A percentile compares a stretch with the other conserved stretches of the same genome.
phyloP scores from a whole-genome alignment of 2,329 filamentous ascomycete species.

The Chrysoporthe austroafricana region DNA sequence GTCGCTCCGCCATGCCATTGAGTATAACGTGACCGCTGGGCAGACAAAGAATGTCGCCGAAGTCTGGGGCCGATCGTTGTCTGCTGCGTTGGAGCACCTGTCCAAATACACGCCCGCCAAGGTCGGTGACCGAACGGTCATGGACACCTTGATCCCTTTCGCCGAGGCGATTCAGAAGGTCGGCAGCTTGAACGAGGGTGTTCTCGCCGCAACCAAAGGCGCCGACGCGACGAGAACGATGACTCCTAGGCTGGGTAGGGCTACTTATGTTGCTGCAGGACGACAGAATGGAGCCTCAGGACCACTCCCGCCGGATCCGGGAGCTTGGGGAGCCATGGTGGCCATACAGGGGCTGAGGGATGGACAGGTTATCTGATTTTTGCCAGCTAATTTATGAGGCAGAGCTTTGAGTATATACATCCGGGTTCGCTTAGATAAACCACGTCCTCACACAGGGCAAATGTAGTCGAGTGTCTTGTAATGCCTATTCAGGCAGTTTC shows the following conservation, averaged over 20 bases:
- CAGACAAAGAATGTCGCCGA: conserved; percentile 38
- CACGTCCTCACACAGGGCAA: background rate
- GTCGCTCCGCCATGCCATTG: conserved; percentile 47
- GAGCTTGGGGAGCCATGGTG: conserved; percentile 70
- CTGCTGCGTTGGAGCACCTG: conserved; percentile 50
- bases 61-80: conserved; percentile 49
- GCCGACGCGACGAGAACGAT: conserved; percentile 67
- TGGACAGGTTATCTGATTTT: conserved; percentile 10
- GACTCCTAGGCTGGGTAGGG: conserved; percentile 67
- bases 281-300: conserved; percentile 37
- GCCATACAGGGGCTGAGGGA: conserved; percentile 46
- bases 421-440: background rate
- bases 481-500: background rate
- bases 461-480: background rate
- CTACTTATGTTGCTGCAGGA: conserved; percentile 67
- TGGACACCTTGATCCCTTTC: conserved; percentile 61
- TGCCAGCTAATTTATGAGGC: background rate
- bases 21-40: conserved; percentile 30
- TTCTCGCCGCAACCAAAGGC: conserved; percentile 61
- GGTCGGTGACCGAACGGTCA: conserved; percentile 59
- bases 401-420: background rate
- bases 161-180: conserved; percentile 50
- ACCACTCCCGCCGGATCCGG: conserved; percentile 66
- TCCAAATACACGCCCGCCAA: conserved; percentile 58
- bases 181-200: conserved; percentile 56